A percentile compares a stretch with the other conserved stretches of the same genome.
These are phyloP conservation scores for Wickerhamomyces silvicola DNA, from an alignment of 805 yeast genomes.

Conservation along the genomic window DNA sequence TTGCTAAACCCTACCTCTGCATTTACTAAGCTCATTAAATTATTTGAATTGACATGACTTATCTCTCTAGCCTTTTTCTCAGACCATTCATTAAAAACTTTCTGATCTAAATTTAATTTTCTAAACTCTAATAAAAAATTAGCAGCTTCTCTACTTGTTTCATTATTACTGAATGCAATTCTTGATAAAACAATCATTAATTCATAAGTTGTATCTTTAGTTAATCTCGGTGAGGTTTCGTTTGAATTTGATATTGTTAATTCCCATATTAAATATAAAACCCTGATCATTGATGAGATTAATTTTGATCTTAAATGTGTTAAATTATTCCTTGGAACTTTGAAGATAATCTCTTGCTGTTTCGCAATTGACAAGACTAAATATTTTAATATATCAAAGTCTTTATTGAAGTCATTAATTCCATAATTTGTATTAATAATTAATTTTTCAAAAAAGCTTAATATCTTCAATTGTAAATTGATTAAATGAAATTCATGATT, in stretches of 20 bases:
- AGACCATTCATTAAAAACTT: slow-evolving; percentile 38
- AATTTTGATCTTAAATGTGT: slow-evolving; percentile 17
- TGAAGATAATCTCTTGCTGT: slow-evolving; percentile 26
- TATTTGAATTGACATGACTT: slow-evolving; percentile 25
- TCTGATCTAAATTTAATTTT: slow-evolving; percentile 19
- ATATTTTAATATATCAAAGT: slow-evolving; percentile 18
- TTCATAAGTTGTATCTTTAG: slow-evolving; percentile 34
- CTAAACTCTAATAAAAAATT: slow-evolving; percentile 32
- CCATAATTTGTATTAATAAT: slow-evolving; percentile 14
- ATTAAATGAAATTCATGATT: slow-evolving; percentile 40
- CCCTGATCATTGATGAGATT: slow-evolving; percentile 14
- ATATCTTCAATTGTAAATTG: slow-evolving; percentile 37
- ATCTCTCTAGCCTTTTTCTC: slow-evolving; percentile 34
- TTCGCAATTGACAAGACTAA: slow-evolving; percentile 21
- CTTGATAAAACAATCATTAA: slow-evolving; percentile 45
- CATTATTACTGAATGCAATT: slow-evolving; percentile 43
- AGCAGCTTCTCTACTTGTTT: slow-evolving; percentile 32
- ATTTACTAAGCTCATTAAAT: slow-evolving; percentile 21
- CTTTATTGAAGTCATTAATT: slow-evolving; percentile 18
- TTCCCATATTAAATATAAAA: slow-evolving; percentile 21
- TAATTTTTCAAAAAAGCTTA: slow-evolving; percentile 42
- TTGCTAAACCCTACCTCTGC: slow-evolving; percentile 42
- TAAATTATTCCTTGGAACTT: slow-evolving; percentile 18
- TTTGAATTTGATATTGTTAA: slow-evolving; percentile 4
- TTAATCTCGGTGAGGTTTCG: slow-evolving; percentile 12